Percentiles rank a stretch among this genome's conserved stretches.
Conservation (phyloP, 495 filamentous ascomycete species). For the Trichocladium uniseriatum region DNA sequence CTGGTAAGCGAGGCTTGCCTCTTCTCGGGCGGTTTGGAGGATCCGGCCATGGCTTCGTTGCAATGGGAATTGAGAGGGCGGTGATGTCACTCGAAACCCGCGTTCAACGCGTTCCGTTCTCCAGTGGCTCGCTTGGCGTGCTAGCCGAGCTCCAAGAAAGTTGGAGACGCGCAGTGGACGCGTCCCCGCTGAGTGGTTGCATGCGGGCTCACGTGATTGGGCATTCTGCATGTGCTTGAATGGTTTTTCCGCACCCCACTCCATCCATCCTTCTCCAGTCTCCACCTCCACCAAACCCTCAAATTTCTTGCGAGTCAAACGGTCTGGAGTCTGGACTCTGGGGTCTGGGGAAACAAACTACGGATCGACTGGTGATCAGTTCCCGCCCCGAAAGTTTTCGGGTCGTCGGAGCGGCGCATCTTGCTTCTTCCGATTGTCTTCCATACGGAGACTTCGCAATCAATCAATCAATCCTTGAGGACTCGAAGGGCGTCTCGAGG, state of each 20-base stretch:
- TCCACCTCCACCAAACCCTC: too few species aligned
- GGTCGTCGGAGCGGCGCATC: too few species aligned
- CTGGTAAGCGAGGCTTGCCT: slow-evolving; percentile 78
- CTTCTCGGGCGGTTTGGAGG: slow-evolving; percentile 35
- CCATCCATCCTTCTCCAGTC: background rate
- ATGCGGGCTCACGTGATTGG: slow-evolving; percentile 8
- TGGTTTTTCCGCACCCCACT: background rate
- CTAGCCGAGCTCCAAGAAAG: background rate
- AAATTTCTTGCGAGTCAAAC: too few species aligned
- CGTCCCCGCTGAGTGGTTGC: slow-evolving; percentile 9
- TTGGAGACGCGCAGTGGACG: slow-evolving; percentile 6
- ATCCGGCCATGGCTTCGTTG: slow-evolving; percentile 28
- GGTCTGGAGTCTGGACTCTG: too few species aligned
- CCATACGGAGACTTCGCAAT: too few species aligned
- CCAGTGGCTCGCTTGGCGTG: background rate
- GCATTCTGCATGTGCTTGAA: background rate
- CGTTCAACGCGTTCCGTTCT: background rate
- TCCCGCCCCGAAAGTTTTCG: too few species aligned
- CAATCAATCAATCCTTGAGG: too few species aligned
- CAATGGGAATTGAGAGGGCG: background rate
- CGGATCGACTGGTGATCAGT: too few species aligned
- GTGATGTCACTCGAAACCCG: slow-evolving; percentile 17
- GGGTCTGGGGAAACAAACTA: too few species aligned
- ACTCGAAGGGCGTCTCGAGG: too few species aligned
- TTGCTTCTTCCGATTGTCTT: too few species aligned